Percentiles rank a stretch among this genome's conserved stretches.
phyloP scores from a whole-genome alignment of 2,329 filamentous ascomycete genomes.

The Phoma sp. region DNA sequence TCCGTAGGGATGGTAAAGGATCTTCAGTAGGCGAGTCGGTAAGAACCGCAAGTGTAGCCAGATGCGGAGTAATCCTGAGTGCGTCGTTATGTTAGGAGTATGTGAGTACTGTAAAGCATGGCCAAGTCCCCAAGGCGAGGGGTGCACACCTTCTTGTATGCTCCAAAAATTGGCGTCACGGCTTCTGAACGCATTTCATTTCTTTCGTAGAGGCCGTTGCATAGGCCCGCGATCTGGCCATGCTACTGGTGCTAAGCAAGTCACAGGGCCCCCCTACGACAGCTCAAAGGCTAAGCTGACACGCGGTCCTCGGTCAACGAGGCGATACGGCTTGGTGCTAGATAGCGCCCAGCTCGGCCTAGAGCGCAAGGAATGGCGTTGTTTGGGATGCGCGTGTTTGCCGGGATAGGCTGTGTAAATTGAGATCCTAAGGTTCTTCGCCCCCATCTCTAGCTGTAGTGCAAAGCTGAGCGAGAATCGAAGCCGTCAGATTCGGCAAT shows the following conservation, averaged over 20 bases:
- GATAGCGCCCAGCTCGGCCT: constrained; percentile 27
- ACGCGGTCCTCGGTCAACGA: constrained; percentile 31
- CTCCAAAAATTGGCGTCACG: constrained; percentile 22
- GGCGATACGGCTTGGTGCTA: constrained; percentile 23
- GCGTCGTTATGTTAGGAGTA: background rate
- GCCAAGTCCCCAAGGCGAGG: constrained; percentile 18
- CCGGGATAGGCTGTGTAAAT: constrained; percentile 26
- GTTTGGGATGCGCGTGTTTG: constrained; percentile 21
- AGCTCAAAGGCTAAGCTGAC: constrained; percentile 38
- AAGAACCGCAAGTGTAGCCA: constrained; percentile 4
- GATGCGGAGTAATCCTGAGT: background rate
- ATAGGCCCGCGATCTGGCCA: constrained; percentile 34
- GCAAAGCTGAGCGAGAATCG: constrained; percentile 17
- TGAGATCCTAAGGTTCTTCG: constrained; percentile 21
- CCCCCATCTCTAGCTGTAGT: constrained; percentile 25
- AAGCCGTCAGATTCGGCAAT: constrained; percentile 8
- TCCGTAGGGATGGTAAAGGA: constrained; percentile 13
- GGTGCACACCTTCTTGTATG: constrained; percentile 34
- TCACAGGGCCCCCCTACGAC: constrained; percentile 34
- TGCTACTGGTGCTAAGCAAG: constrained; percentile 17
- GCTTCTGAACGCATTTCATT: constrained; percentile 23
- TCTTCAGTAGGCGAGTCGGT: constrained; percentile 7
- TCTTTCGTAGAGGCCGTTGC: constrained; percentile 27
- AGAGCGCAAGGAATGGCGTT: constrained; percentile 21
- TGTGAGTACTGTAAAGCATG: background rate